A percentile compares a stretch with the other conserved stretches of the same genome.
Conservation (phyloP, 23 red algal species). For the Gracilaria caudata region DNA sequence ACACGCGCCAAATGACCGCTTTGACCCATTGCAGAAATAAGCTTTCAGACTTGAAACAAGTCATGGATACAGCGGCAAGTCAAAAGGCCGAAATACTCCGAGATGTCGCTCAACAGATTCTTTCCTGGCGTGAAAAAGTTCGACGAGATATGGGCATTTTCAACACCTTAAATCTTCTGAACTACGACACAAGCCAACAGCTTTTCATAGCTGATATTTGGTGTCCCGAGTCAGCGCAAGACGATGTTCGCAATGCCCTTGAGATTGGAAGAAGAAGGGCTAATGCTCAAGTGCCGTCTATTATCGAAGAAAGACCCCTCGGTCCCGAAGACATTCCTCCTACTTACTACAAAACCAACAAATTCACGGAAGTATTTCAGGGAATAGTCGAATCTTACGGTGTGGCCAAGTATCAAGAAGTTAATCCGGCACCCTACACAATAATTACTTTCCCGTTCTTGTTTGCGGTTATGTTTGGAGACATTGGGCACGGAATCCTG, state of each 20-base stretch:
- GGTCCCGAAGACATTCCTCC: constrained; percentile 62
- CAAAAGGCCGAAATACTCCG: constrained; percentile 75
- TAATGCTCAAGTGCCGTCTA: constrained; percentile 87
- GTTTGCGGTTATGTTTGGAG: constrained; percentile 99
- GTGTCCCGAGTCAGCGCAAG: constrained; percentile 75
- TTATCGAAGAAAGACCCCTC: constrained; percentile 77
- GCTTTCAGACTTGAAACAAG: constrained; percentile 71
- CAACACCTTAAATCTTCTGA: constrained; percentile 88
- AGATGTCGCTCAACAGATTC: constrained; percentile 65
- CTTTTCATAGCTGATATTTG: constrained; percentile 96
- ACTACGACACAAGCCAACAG: constrained; percentile 90
- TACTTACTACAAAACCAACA: constrained; percentile 92
- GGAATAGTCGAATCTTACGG: constrained; percentile 97
- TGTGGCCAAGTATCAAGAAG: constrained; percentile 91
- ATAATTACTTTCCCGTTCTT: constrained; percentile 97
- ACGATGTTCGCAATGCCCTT: constrained; percentile 76
- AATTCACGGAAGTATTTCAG: constrained; percentile 98
- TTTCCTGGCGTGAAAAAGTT: constrained; percentile 83
- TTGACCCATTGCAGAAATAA: constrained; percentile 53
- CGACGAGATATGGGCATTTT: constrained; percentile 90
- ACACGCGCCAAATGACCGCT: constrained; percentile 65
- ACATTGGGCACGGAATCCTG: constrained; percentile 96
- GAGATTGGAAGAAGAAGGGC: constrained; percentile 74
- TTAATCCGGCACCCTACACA: constrained; percentile 96
- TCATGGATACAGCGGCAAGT: constrained; percentile 60